A percentile compares a stretch with the other conserved stretches of the same genome.
These are phyloP conservation scores for Lipomyces mesembrius DNA, from an alignment of 805 yeast species.

Conservation along the genomic window DNA sequence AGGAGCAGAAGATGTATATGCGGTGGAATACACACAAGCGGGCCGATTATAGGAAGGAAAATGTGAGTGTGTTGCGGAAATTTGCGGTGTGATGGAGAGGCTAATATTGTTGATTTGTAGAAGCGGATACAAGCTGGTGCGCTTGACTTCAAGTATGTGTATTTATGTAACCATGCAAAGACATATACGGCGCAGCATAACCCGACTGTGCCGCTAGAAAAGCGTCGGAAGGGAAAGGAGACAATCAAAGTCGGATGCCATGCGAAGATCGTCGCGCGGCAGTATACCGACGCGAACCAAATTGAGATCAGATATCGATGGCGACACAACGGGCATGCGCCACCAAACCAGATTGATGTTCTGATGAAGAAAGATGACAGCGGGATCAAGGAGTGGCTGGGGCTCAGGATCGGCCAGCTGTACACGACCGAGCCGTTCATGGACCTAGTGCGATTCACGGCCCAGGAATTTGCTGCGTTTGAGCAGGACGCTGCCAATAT, in stretches of 20 bases:
- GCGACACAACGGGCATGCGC: slow-evolving; percentile 30
- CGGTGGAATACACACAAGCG: slow-evolving; percentile 31
- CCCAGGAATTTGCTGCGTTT: slow-evolving; percentile 22
- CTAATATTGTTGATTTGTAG: slow-evolving; percentile 5
- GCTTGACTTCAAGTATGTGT: slow-evolving; percentile 32
- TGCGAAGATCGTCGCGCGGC: slow-evolving; percentile 31
- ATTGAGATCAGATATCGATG: slow-evolving; percentile 31
- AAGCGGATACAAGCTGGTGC: slow-evolving; percentile 33
- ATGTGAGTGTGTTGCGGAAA: slow-evolving; percentile 13
- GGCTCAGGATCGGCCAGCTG: slow-evolving; percentile 26
- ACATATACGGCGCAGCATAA: slow-evolving; percentile 29
- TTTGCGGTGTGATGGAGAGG: neutral
- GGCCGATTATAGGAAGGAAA: slow-evolving; percentile 29
- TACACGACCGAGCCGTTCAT: slow-evolving; percentile 28
- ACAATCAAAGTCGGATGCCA: slow-evolving; percentile 35
- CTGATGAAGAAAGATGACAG: slow-evolving; percentile 22
- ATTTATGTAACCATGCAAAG: slow-evolving; percentile 32
- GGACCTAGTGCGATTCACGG: slow-evolving; percentile 22
- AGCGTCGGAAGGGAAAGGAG: slow-evolving; percentile 31
- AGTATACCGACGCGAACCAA: slow-evolving; percentile 32
- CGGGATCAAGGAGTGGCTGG: slow-evolving; percentile 25
- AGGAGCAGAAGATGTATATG: slow-evolving; percentile 31
- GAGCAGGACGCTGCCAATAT: slow-evolving; percentile 14
- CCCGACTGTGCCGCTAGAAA: slow-evolving; percentile 29
- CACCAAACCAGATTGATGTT: slow-evolving; percentile 21